These are phyloP conservation scores for Penicillium sumatraense DNA, from an alignment of 2,329 filamentous ascomycete species.

Conservation along the genomic window DNA sequence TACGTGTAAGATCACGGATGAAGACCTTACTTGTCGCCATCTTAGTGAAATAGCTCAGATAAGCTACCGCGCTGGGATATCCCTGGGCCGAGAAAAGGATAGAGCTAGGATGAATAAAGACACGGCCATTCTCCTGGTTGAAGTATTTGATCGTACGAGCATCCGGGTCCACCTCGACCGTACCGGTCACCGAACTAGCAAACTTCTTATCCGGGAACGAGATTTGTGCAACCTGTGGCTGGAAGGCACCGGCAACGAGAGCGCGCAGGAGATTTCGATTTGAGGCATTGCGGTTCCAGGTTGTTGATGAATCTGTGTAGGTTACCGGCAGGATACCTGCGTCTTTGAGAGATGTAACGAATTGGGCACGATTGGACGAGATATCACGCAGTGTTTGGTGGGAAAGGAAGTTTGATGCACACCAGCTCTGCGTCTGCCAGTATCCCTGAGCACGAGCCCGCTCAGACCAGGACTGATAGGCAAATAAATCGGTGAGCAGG, in stretches of 20 bases:
- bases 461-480: constrained; percentile 81
- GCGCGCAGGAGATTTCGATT: constrained; percentile 65
- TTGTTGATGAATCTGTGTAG: constrained; percentile 37
- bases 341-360: constrained; percentile 82
- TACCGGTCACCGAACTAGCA: constrained; percentile 80
- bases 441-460: constrained; percentile 57
- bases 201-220: constrained; percentile 97
- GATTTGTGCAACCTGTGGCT: constrained; percentile 88
- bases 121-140: constrained; percentile 79
- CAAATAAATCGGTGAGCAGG: constrained; percentile 81
- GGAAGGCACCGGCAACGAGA: constrained; percentile 73
- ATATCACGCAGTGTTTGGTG: constrained; percentile 87
- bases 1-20: constrained; percentile 85
- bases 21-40: constrained; percentile 93
- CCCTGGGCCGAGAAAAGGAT: constrained; percentile 82
- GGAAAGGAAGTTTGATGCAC: constrained; percentile 82
- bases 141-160: constrained; percentile 92
- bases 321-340: constrained; percentile 74
- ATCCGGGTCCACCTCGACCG: constrained; percentile 91
- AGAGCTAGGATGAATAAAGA: constrained; percentile 91
- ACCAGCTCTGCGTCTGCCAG: constrained; percentile 67
- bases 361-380: constrained; percentile 81
- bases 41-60: constrained; percentile 88
- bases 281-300: constrained; percentile 38
- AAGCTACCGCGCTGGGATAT: constrained; percentile 75